Base-by-base conservation (phyloP, 305 asterid genomes). In the Fraxinus paxiana region DNA sequence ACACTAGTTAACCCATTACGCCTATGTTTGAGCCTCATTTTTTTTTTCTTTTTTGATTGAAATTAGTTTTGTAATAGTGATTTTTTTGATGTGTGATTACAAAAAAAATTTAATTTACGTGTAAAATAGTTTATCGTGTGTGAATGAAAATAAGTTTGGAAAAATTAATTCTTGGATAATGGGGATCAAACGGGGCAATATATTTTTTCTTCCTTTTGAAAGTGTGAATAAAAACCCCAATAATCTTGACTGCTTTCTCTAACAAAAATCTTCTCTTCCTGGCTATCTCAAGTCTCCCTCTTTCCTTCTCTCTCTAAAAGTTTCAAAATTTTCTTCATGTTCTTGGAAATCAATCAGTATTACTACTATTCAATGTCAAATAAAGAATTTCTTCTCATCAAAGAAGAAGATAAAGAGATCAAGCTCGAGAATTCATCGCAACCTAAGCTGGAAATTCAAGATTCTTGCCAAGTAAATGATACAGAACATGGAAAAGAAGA, bases 281-380 rank as follows among this genome's bases (percentile, higher is more conserved):
- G 51, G 28, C 33, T 78, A 46, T 12, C 81, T 63, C 77, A 34
- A 15, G 1, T 17, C 33, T 12, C 5, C 80, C 46, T 63, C 22
- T 18, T 8, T 13, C 17, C 6, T 38, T 61, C 28, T 41, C 67
- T 72, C 77, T 35, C 61, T 37, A 38, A 24, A 38, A 56, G 30
- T 73, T 74, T 20, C 1, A 26, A 15, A 5, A 12, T 35, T 20
- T 43, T 75, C 75, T 80, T 82, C 84, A 85, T 86, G 89, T 85
- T 84, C 84, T 85, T 88, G 67, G 80, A 88, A 80, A 80, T 79
- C 82, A 35, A 61, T 74, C 83, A 18, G 10, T 84, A 24, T 35
- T 54, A 31, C 82, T 80, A 28, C 67, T 71, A 75, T 82, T 84
- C 74, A 35, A 82, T 86, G 91, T 88, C 92, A 3, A 74, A 67